Conservation (phyloP, 2,329 filamentous ascomycete species). For the Monilinia laxa region DNA sequence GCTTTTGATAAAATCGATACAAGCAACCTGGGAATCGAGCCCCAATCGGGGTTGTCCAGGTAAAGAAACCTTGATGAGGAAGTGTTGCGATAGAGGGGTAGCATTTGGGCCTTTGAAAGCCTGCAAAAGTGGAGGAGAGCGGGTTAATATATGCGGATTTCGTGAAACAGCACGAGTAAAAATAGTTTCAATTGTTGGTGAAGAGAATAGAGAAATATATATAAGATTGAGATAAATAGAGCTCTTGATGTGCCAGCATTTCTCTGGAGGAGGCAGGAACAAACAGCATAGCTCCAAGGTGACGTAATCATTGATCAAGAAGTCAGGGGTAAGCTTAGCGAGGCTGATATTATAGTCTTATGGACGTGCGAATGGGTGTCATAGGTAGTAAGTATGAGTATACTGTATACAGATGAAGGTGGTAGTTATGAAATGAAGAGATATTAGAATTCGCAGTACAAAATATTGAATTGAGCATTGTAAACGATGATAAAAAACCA, state of each 20-base stretch:
- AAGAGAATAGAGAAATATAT: not conserved
- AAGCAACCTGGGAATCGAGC: constrained; percentile 26
- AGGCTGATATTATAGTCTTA: not conserved
- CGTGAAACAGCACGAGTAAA: not conserved
- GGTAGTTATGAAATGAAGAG: too few species aligned
- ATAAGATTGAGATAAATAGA: not conserved
- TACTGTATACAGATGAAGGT: too few species aligned
- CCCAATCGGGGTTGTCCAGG: constrained; percentile 27
- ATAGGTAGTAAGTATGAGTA: too few species aligned
- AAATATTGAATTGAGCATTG: too few species aligned
- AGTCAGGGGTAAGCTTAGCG: not conserved
- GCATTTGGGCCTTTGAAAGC: not conserved
- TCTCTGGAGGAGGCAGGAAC: not conserved
- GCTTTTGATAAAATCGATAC: too few species aligned
- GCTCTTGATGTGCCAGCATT: not conserved
- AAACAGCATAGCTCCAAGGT: not conserved
- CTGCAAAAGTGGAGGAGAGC: not conserved
- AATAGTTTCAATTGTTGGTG: not conserved
- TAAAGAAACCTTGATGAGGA: constrained; percentile 21
- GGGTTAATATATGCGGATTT: constrained; percentile 3
- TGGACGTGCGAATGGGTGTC: not conserved
- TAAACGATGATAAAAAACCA: too few species aligned
- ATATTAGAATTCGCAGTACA: too few species aligned
- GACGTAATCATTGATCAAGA: not conserved
- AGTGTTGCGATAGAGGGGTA: constrained; percentile 26